A percentile compares a stretch with the other conserved stretches of the same genome.
Conservation (phyloP, 441 rosid species). For the Dalechampia spathulata region DNA sequence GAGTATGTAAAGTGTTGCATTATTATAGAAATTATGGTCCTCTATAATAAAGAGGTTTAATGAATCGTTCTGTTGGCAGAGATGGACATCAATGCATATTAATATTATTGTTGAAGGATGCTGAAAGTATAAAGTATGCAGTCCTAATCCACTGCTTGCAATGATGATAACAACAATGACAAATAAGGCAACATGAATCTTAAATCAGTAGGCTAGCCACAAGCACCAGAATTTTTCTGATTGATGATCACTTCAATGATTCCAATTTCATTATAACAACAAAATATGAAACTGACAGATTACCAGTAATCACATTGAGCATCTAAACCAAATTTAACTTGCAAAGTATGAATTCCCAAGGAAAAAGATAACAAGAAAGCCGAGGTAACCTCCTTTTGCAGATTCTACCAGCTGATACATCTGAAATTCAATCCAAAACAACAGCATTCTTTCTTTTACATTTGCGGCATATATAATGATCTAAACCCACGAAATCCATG, state of each 20-base stretch:
- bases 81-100: too few relatives aligned
- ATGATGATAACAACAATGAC: too few relatives aligned
- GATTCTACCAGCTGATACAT: neutral
- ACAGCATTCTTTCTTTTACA: neutral
- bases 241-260: constrained; percentile 6
- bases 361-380: neutral
- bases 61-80: too few relatives aligned
- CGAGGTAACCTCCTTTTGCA: constrained; percentile 7
- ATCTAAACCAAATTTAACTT: constrained; percentile 10
- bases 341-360: neutral
- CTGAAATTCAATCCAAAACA: constrained; percentile 1
- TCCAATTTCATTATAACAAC: neutral
- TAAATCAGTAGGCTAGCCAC: neutral
- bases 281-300: neutral
- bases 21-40: too few relatives aligned
- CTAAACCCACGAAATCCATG: neutral
- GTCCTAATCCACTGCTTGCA: too few relatives aligned
- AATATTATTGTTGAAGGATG: too few relatives aligned
- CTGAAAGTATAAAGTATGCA: too few relatives aligned
- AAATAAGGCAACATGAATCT: too few relatives aligned
- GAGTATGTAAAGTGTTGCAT: too few relatives aligned
- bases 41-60: too few relatives aligned
- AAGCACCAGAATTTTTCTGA: neutral
- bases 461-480: neutral
- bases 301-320: constrained; percentile 5